These are phyloP conservation scores for Trichomonas gallinae DNA, from an alignment of 208 protist genomes.

Conservation along the genomic window DNA sequence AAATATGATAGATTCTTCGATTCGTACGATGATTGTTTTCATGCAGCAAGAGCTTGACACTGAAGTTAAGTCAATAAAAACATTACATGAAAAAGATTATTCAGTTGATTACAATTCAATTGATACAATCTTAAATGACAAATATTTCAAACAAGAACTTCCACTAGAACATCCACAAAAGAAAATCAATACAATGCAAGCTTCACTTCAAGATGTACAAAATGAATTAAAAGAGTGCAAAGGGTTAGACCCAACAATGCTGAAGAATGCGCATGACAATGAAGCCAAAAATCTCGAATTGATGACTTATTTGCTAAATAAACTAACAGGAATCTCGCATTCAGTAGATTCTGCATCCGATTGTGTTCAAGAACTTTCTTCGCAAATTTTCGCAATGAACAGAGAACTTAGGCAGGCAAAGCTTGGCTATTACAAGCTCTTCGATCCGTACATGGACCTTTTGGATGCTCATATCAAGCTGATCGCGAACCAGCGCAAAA, in stretches of 20 bases:
- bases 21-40: neutral
- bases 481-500: neutral
- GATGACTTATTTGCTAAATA: neutral
- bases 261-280: neutral
- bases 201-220: neutral
- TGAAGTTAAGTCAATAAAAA: neutral
- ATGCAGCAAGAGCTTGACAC: neutral
- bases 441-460: neutral
- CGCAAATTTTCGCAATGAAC: neutral
- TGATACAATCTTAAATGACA: neutral
- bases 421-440: neutral
- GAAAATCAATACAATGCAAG: neutral
- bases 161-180: neutral
- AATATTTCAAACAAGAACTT: neutral
- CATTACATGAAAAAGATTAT: neutral
- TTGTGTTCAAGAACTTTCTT: neutral
- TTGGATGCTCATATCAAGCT: neutral
- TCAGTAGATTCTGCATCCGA: neutral
- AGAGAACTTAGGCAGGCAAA: neutral
- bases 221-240: neutral
- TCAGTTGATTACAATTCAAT: neutral
- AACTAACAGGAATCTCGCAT: neutral
- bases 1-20: neutral
- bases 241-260: neutral
- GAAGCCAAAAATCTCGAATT: neutral